phyloP scores from a whole-genome alignment of 1,139 yeast genomes.

The Scheffersomyces stambukii region DNA sequence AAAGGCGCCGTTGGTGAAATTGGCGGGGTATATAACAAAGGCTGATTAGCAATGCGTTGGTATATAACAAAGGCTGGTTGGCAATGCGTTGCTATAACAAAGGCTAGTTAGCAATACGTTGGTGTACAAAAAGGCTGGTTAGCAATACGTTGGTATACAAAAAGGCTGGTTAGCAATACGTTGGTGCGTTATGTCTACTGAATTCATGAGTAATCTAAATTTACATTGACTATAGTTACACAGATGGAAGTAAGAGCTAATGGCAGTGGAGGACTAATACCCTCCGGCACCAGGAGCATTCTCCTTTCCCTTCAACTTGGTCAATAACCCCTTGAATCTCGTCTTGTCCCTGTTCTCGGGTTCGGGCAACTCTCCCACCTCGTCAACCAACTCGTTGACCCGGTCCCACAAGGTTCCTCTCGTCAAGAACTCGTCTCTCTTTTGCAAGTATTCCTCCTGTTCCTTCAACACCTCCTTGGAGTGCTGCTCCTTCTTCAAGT shows the following conservation, averaged over 20 bases:
- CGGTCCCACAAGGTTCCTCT: constrained; percentile 90
- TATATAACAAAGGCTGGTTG: too few species aligned
- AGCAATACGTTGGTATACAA: too few species aligned
- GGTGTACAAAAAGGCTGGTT: too few species aligned
- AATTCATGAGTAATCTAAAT: too few species aligned
- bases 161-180: too few species aligned
- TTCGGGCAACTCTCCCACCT: constrained; percentile 40
- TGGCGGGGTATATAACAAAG: constrained; percentile 20
- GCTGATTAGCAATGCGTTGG: too few species aligned
- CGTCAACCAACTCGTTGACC: constrained; percentile 46
- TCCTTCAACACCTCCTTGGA: constrained; percentile 61
- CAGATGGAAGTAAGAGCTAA: too few species aligned
- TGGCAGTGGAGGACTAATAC: too few species aligned
- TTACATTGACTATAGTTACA: too few species aligned
- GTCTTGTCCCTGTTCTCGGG: constrained; percentile 60
- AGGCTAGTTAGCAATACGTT: too few species aligned
- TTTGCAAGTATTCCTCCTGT: constrained; percentile 68
- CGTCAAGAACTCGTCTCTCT: constrained; percentile 76
- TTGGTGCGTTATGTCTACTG: too few species aligned
- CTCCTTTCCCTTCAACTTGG: constrained; percentile 63
- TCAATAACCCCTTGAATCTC: constrained; percentile 64
- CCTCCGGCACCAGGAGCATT: constrained; percentile 64
- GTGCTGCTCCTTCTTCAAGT: constrained; percentile 73
- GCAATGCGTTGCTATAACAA: too few species aligned
- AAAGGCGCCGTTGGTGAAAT: constrained; percentile 16